Conservation (phyloP, 371 early-diverging fungal species). For the Rhizopus microsporus region DNA sequence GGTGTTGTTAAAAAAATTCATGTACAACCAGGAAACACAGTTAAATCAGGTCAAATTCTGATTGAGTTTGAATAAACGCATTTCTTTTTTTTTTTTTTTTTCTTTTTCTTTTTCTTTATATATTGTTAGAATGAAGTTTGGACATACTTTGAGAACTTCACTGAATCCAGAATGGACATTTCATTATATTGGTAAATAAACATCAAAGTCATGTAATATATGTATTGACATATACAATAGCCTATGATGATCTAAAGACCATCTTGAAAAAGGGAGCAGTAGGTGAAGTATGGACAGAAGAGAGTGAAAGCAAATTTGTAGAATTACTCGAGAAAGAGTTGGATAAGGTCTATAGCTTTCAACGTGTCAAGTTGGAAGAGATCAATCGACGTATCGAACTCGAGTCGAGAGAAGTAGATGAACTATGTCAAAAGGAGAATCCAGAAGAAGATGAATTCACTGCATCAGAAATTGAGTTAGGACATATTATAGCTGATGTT, state of each 20-base stretch:
- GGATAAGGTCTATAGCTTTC: conserved; percentile 90
- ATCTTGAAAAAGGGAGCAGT: conserved; percentile 66
- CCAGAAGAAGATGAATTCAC: conserved; percentile 63
- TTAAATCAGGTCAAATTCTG: conserved; percentile 85
- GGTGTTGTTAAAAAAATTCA: conserved; percentile 82
- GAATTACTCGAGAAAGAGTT: conserved; percentile 88
- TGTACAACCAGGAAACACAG: conserved; percentile 74
- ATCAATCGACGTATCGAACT: conserved; percentile 80
- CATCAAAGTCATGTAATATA: background rate
- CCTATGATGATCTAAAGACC: conserved; percentile 83
- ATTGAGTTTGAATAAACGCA: conserved; percentile 13
- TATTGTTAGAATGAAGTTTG: conserved; percentile 83
- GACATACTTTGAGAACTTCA: conserved; percentile 74
- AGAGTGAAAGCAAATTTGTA: conserved; percentile 86
- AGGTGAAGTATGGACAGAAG: conserved; percentile 60
- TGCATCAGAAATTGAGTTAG: conserved; percentile 80
- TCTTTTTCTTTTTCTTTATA: conserved; percentile 8
- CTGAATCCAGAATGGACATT: conserved; percentile 83
- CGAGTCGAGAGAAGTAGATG: conserved; percentile 62
- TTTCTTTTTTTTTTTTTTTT: background rate
- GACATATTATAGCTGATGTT: conserved; percentile 86
- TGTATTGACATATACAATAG: conserved; percentile 26
- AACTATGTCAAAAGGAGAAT: conserved; percentile 65
- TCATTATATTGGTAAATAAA: conserved; percentile 42
- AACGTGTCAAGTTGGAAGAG: conserved; percentile 88